Percentiles rank a stretch among this genome's conserved stretches.
These are phyloP conservation scores for Fusarium nisikadoi DNA, from an alignment of 2,329 filamentous ascomycete genomes.

Conservation along the genomic window DNA sequence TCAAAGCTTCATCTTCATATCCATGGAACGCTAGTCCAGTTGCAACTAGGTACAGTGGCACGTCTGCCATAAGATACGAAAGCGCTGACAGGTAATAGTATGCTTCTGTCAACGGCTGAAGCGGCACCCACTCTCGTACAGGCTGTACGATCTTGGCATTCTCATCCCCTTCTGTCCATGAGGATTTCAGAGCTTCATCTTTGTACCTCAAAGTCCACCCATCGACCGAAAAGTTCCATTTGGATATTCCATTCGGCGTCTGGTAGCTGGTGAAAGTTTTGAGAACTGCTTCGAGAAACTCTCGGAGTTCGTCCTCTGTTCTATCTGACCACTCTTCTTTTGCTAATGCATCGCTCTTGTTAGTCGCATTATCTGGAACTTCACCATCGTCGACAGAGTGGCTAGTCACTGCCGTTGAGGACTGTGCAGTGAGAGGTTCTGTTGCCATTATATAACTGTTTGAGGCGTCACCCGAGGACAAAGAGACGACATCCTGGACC, in stretches of 20 bases:
- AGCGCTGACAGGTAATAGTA: slow-evolving; percentile 18
- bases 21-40: neutral
- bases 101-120: neutral
- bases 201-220: slow-evolving; percentile 15
- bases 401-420: neutral
- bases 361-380: neutral
- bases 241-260: slow-evolving; percentile 3
- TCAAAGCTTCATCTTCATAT: slow-evolving; percentile 5
- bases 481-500: neutral
- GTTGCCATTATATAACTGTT: neutral
- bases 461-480: neutral
- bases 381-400: neutral
- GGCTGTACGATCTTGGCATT: neutral
- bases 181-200: neutral
- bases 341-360: neutral
- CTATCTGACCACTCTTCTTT: slow-evolving; percentile 7
- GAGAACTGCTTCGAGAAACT: slow-evolving; percentile 17
- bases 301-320: slow-evolving; percentile 15
- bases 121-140: neutral
- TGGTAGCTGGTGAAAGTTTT: slow-evolving; percentile 7
- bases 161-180: neutral
- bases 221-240: slow-evolving; percentile 11
- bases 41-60: neutral
- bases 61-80: slow-evolving; percentile 5
- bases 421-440: neutral